Conservation (phyloP, 768 basidiomycete species). For the Pleurotus djamor region DNA sequence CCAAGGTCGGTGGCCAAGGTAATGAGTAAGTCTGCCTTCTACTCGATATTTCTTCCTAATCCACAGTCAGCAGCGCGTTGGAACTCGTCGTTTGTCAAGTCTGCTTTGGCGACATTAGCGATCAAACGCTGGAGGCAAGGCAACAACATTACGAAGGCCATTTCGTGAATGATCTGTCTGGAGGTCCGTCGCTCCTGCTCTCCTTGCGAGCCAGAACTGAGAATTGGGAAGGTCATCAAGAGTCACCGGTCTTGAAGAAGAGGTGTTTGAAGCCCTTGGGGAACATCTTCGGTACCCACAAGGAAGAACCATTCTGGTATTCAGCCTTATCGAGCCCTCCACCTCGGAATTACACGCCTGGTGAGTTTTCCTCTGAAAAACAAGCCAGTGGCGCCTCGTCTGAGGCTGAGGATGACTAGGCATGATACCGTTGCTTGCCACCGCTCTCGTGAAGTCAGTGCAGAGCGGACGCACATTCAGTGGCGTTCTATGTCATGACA, state of each 20-base stretch:
- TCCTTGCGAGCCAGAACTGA: not conserved
- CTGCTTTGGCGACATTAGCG: not conserved
- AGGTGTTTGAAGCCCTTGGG: not conserved
- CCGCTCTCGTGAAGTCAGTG: constrained; percentile 50
- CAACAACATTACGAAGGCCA: not conserved
- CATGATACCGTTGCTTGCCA: constrained; percentile 61
- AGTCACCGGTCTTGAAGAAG: not conserved
- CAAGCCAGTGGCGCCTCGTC: not conserved
- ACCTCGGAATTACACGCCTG: constrained; percentile 58
- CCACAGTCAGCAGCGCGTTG: not conserved
- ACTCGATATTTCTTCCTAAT: not conserved
- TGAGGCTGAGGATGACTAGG: constrained; percentile 33
- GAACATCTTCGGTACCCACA: not conserved
- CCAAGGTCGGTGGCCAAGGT: not conserved
- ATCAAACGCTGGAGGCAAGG: not conserved
- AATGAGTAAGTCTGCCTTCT: not conserved
- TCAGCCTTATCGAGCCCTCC: constrained; percentile 40
- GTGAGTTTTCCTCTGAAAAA: constrained; percentile 26
- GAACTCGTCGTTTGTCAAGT: not conserved
- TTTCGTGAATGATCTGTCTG: not conserved
- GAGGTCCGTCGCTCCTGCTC: not conserved
- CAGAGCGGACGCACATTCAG: constrained; percentile 44
- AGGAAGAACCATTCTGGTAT: constrained; percentile 68
- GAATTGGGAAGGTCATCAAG: not conserved
- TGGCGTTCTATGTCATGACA: constrained; percentile 65